Percentiles rank a stretch among this genome's conserved stretches.
Evolutionary conservation across 2,329 filamentous ascomycete genomes (phyloP).

Genomic region (Chrysosporium queenslandicum): DNA sequence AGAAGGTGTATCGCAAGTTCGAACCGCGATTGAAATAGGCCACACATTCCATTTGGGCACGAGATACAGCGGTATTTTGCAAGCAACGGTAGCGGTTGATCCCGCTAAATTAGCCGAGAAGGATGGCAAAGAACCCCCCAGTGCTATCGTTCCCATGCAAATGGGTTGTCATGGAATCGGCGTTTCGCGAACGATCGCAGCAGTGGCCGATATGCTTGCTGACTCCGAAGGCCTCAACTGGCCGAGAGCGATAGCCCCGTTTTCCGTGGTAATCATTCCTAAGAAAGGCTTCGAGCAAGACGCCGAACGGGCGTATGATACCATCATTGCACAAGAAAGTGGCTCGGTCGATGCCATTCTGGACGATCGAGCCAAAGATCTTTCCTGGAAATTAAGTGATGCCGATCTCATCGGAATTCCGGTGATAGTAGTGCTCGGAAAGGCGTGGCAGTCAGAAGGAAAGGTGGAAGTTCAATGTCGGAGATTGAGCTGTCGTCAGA

Average conservation of each 20-base stretch:
- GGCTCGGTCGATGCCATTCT: slow-evolving; percentile 53
- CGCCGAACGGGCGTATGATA: slow-evolving; percentile 54
- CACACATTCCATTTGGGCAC: slow-evolving; percentile 93
- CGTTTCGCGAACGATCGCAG: slow-evolving; percentile 78
- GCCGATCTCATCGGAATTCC: slow-evolving; percentile 86
- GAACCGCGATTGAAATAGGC: slow-evolving; percentile 75
- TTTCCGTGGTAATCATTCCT: slow-evolving; percentile 58
- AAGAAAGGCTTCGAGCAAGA: slow-evolving; percentile 40
- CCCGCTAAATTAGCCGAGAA: slow-evolving; percentile 18
- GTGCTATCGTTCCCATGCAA: slow-evolving; percentile 49
- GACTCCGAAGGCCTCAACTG: slow-evolving; percentile 72
- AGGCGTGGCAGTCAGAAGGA: slow-evolving; percentile 50
- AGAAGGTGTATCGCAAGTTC: slow-evolving; percentile 51
- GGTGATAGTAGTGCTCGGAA: slow-evolving; percentile 68
- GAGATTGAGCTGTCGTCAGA: slow-evolving; percentile 48
- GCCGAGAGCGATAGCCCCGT: slow-evolving; percentile 80
- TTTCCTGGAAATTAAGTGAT: slow-evolving; percentile 82
- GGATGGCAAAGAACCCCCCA: background rate
- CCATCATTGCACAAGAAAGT: slow-evolving; percentile 32
- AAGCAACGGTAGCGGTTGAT: slow-evolving; percentile 49
- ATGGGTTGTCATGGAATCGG: slow-evolving; percentile 98
- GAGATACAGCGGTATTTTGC: slow-evolving; percentile 69
- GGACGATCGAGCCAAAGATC: slow-evolving; percentile 58
- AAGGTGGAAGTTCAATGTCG: slow-evolving; percentile 73
- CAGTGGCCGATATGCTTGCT: slow-evolving; percentile 65